These are phyloP conservation scores for Wallacemonas sp. DNA, from an alignment of 208 protist species.

Conservation along the genomic window DNA sequence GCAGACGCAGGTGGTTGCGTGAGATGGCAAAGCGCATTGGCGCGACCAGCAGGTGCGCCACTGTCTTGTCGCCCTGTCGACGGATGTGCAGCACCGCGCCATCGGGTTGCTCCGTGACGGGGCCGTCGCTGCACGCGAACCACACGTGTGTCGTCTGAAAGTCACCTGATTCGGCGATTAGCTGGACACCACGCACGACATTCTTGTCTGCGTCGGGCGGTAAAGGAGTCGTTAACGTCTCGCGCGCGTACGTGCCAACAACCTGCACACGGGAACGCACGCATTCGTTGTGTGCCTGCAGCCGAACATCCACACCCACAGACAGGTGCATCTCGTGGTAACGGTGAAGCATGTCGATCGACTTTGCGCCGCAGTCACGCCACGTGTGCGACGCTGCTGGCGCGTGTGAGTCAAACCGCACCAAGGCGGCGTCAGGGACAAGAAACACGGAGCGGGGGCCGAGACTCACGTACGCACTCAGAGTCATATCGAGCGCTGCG, in stretches of 20 bases:
- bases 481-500: background rate
- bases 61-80: slow-evolving; percentile 18
- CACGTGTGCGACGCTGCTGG: background rate
- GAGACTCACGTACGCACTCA: slow-evolving; percentile 23
- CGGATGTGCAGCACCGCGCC: slow-evolving; percentile 18
- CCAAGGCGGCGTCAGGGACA: background rate
- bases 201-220: slow-evolving; percentile 28
- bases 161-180: slow-evolving; percentile 33
- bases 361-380: background rate
- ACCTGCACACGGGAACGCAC: background rate
- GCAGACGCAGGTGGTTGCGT: slow-evolving; percentile 21
- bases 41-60: slow-evolving; percentile 22
- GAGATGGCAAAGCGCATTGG: slow-evolving; percentile 26
- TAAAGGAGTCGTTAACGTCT: slow-evolving; percentile 21
- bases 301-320: slow-evolving; percentile 8
- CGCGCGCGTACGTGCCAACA: slow-evolving; percentile 11
- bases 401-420: background rate
- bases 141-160: slow-evolving; percentile 24
- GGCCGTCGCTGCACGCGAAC: slow-evolving; percentile 29
- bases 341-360: background rate
- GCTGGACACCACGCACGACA: slow-evolving; percentile 11
- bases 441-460: slow-evolving; percentile 36
- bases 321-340: slow-evolving; percentile 15
- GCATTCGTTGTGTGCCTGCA: slow-evolving; percentile 4
- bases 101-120: slow-evolving; percentile 21